Conservation (phyloP, 1,139 yeast species). For the Nakaseomyces kungkrabaensis region DNA sequence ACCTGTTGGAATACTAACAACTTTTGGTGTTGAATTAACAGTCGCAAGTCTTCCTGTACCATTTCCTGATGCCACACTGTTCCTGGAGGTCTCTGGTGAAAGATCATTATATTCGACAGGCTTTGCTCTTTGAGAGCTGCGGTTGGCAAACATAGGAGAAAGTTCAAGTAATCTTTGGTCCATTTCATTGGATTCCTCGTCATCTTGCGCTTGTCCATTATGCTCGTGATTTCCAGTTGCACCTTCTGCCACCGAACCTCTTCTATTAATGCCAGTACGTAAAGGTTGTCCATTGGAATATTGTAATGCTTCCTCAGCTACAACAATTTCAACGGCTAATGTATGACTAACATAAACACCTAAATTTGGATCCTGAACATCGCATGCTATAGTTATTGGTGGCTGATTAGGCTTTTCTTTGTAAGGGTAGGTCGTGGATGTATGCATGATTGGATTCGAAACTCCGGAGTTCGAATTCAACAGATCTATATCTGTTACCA, state of each 20-base stretch:
- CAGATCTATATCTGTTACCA: constrained; percentile 59
- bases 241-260: constrained; percentile 9
- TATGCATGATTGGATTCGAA: constrained; percentile 30
- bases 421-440: constrained; percentile 26
- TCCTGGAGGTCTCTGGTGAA: constrained; percentile 11
- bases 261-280: constrained; percentile 9
- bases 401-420: constrained; percentile 16
- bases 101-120: constrained; percentile 12
- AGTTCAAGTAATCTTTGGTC: constrained; percentile 36
- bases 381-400: constrained; percentile 61
- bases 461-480: constrained; percentile 50
- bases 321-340: constrained; percentile 76
- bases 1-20: constrained; percentile 77
- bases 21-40: constrained; percentile 6
- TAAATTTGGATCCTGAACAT: constrained; percentile 67
- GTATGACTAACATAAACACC: constrained; percentile 72
- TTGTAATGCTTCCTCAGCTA: constrained; percentile 75
- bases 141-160: constrained; percentile 35
- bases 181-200: constrained; percentile 10
- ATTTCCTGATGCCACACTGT: constrained; percentile 6
- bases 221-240: constrained; percentile 3
- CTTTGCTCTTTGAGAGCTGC: constrained; percentile 16
- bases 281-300: constrained; percentile 29
- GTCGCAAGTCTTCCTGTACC: constrained; percentile 6
- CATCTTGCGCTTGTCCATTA: not conserved